A percentile compares a stretch with the other conserved stretches of the same genome.
Evolutionary conservation across 2,329 filamentous ascomycete genomes (phyloP).

Genomic region (Onygena corvina): DNA sequence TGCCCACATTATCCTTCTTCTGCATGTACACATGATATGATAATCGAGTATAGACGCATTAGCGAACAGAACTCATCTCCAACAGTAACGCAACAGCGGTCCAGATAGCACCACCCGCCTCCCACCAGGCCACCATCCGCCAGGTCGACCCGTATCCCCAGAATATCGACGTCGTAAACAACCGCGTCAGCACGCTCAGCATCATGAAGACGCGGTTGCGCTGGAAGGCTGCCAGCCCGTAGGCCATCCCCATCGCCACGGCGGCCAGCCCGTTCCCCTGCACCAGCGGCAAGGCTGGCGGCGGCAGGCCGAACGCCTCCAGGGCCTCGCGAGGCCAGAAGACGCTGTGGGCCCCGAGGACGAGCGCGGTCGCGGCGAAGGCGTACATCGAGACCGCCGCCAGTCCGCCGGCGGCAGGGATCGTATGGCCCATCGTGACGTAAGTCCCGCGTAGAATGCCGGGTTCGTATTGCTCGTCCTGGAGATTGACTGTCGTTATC

Average conservation of each 20-base stretch:
- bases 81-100: neutral
- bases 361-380: neutral
- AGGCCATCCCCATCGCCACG: constrained; percentile 3
- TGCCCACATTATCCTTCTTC: too few relatives aligned
- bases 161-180: neutral
- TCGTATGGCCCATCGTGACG: too few relatives aligned
- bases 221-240: neutral
- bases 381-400: constrained; percentile 3
- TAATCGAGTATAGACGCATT: too few relatives aligned
- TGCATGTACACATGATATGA: neutral
- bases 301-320: neutral
- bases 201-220: constrained; percentile 16
- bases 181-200: constrained; percentile 11
- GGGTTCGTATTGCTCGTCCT: too few relatives aligned
- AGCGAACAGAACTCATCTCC: too few relatives aligned
- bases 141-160: neutral
- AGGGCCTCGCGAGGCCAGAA: constrained; percentile 8
- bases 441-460: too few relatives aligned
- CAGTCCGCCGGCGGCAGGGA: neutral
- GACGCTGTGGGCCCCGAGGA: constrained; percentile 9
- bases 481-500: too few relatives aligned
- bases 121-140: neutral
- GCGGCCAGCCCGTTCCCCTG: constrained; percentile 1
- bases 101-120: neutral
- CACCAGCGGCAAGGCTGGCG: neutral